Conservation (phyloP, 2,329 filamentous ascomycete genomes). For the Beauveria asiatica region DNA sequence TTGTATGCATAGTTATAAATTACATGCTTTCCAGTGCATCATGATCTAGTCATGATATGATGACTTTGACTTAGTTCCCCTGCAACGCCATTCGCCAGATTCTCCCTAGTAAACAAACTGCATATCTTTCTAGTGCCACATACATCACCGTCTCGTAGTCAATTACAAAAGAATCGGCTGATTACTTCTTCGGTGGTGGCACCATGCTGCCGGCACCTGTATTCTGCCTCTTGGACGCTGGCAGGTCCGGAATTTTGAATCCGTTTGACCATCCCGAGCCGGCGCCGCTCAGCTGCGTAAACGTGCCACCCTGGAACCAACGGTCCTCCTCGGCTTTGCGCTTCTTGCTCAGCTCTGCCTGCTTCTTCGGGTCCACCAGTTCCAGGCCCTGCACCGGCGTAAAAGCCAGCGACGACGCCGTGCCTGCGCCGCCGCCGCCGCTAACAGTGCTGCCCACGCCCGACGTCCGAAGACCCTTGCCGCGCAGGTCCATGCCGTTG, state of each 20-base stretch:
- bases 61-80: too few species aligned
- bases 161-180: neutral
- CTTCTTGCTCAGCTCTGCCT: slow-evolving; percentile 81
- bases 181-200: slow-evolving; percentile 9
- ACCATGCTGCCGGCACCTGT: slow-evolving; percentile 48
- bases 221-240: slow-evolving; percentile 64
- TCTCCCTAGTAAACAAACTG: neutral
- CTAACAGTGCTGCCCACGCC: slow-evolving; percentile 67
- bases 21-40: neutral
- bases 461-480: slow-evolving; percentile 69
- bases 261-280: slow-evolving; percentile 30
- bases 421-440: slow-evolving; percentile 46
- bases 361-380: slow-evolving; percentile 85
- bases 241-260: slow-evolving; percentile 77
- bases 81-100: slow-evolving; percentile 2
- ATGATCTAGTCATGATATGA: neutral
- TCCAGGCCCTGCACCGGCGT: slow-evolving; percentile 92
- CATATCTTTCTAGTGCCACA: neutral
- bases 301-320: slow-evolving; percentile 96
- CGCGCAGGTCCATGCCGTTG: slow-evolving; percentile 59
- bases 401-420: slow-evolving; percentile 81
- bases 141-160: neutral
- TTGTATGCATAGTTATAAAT: neutral
- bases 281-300: slow-evolving; percentile 63
- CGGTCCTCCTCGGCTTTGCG: slow-evolving; percentile 88